Percentiles rank a stretch among this genome's conserved stretches.
phyloP scores from a whole-genome alignment of 352 stramenopile species.

The Pythium dissotocum region DNA sequence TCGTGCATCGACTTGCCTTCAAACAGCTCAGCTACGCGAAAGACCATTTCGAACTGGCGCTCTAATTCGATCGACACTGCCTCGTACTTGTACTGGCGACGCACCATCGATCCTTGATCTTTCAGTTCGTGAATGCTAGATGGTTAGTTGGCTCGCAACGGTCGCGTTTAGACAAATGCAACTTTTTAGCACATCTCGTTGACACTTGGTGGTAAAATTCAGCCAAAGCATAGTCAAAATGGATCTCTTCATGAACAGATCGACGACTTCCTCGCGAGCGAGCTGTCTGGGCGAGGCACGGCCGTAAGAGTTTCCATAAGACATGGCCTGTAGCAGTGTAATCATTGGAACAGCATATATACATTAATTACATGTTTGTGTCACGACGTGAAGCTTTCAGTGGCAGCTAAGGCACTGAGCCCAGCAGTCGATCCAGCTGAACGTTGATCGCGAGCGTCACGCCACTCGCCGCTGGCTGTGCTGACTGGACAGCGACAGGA shows the following conservation, averaged over 20 bases:
- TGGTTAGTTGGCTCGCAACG: no score
- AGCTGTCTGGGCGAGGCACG: not conserved
- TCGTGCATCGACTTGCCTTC: not conserved
- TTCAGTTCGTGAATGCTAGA: no score
- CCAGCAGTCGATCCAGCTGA: not conserved
- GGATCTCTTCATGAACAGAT: not conserved
- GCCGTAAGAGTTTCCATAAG: not conserved
- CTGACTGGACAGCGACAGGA: not conserved
- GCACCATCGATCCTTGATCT: no score
- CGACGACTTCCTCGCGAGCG: slow-evolving; percentile 2
- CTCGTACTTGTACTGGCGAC: not conserved
- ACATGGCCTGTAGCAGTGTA: no score
- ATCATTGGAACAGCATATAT: no score
- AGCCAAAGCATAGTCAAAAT: no score
- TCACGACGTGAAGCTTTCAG: no score
- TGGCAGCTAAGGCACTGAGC: no score
- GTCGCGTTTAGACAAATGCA: no score
- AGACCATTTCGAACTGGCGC: not conserved
- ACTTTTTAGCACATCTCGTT: no score
- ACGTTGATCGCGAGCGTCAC: not conserved
- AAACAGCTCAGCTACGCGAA: not conserved
- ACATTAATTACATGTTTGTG: no score
- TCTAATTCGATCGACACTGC: not conserved
- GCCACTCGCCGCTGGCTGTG: not conserved
- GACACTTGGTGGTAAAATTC: no score